Base-by-base conservation (phyloP, 352 stramenopile species). In the Elongisporangium prolatum region DNA sequence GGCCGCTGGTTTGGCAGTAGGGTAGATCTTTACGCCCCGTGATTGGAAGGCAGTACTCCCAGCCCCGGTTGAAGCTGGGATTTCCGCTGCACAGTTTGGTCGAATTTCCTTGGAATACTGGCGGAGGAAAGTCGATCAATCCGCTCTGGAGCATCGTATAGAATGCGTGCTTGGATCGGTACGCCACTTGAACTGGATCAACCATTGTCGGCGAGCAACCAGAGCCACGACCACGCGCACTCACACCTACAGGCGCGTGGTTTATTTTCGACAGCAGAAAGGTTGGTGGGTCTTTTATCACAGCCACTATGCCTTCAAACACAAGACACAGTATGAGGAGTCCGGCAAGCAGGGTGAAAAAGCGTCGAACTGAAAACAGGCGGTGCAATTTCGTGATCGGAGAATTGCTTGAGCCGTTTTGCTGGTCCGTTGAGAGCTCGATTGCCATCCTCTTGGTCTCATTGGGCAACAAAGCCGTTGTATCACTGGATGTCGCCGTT, bases 21-120 rank as follows among this genome's bases (percentile, higher is more conserved):
- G 52, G 54, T 13, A 71, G 62, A 48, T 77, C 72, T 4, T 52
- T 48, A 25, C 22, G 51, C 1, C 59, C 61, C 3, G 55, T 53
- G 14, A 79, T 73, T 1, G 73, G 69, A 3, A 82, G 61, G 22
- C 70, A 82, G 48, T 77, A 72, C 11, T 61, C 68, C 57, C 68
- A 83, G 34, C 59, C 28, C 2, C 28, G 28, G 48, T 13, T 40
- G 28, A 14, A 40, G 8, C 14, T 40, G 28, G 28, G 28, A 40
- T 40, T 65, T 13, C 61, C 51, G 17, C 65, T 48, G 56, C 67
- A 75, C 9, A 72, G 55, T 4, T 51, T 21, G 14, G 14, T 54
- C 28, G 66, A 53, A 2, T 62, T 57, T 10, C 55, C 57, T 21
- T 48, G 40, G 52, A 84, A 72, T 5, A 57, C 56, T 20, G 71